Evolutionary conservation across 768 basidiomycete genomes (phyloP).

Genomic region (Crucibulum laeve): DNA sequence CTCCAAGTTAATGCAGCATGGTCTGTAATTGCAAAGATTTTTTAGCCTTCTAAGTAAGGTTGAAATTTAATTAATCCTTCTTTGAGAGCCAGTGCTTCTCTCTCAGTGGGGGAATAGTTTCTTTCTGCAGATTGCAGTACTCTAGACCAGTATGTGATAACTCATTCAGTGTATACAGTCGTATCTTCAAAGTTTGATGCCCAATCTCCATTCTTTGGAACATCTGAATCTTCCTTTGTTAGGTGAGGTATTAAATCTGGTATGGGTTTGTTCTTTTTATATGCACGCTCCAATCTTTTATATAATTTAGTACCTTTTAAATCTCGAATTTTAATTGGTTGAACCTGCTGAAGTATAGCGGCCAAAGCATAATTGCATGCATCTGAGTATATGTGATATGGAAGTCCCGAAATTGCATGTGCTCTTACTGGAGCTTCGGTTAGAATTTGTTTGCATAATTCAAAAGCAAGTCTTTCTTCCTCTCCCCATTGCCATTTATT

Average conservation of each 20-base stretch:
- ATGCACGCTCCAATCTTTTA: slow-evolving; percentile 16
- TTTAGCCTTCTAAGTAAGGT: slow-evolving; percentile 28
- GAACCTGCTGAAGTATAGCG: slow-evolving; percentile 27
- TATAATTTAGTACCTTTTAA: slow-evolving; percentile 21
- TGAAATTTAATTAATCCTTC: slow-evolving; percentile 33
- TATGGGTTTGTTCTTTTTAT: slow-evolving; percentile 9
- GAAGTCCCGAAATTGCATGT: slow-evolving; percentile 19
- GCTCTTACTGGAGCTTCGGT: slow-evolving; percentile 24
- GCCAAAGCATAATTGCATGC: slow-evolving; percentile 24
- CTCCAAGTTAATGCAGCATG: slow-evolving; percentile 31
- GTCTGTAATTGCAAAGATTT: slow-evolving; percentile 21
- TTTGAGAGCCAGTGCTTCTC: slow-evolving; percentile 32
- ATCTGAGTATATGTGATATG: slow-evolving; percentile 32
- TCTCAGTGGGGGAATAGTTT: slow-evolving; percentile 32
- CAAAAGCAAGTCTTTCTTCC: slow-evolving; percentile 20
- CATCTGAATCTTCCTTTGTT: slow-evolving; percentile 13
- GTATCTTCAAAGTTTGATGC: not conserved
- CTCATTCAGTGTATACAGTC: slow-evolving; percentile 13
- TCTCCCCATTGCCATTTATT: slow-evolving; percentile 16
- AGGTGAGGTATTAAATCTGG: slow-evolving; percentile 15
- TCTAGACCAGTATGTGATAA: slow-evolving; percentile 24
- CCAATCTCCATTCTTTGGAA: slow-evolving; percentile 14
- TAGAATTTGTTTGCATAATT: slow-evolving; percentile 14
- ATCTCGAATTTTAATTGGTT: slow-evolving; percentile 19
- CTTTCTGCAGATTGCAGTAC: slow-evolving; percentile 25